phyloP scores from a whole-genome alignment of 164 flowering plant species.

The Berberis thunbergii region DNA sequence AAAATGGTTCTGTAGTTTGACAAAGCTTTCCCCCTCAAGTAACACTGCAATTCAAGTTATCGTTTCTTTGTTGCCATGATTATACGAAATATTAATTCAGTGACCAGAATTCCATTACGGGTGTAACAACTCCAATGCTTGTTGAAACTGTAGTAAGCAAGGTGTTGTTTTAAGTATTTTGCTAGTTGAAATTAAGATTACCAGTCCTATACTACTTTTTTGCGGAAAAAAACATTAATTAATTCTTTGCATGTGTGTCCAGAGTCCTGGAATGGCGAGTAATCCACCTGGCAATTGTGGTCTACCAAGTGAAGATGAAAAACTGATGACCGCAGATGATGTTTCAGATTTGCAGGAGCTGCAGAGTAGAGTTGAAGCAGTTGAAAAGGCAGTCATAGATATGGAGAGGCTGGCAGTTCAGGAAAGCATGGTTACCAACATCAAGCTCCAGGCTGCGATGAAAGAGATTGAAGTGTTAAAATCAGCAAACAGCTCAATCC shows the following conservation, averaged over 20 bases:
- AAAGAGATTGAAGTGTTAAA: constrained; percentile 30
- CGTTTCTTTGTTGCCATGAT: no score
- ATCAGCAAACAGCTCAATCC: constrained; percentile 11
- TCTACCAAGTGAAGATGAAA: constrained; percentile 13
- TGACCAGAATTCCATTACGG: no score
- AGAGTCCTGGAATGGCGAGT: background rate
- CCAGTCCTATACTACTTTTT: no score
- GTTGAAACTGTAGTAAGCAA: no score
- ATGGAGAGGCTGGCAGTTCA: constrained; percentile 23
- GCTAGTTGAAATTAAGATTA: no score
- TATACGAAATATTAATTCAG: no score
- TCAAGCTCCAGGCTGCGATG: constrained; percentile 22
- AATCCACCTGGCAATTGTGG: constrained; percentile 8
- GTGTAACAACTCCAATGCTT: no score
- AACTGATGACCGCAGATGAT: constrained; percentile 14
- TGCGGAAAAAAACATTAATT: background rate
- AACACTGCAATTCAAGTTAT: no score
- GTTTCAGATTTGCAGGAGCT: constrained; percentile 47
- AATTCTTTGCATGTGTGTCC: background rate
- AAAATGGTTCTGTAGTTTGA: no score
- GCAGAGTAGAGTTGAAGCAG: constrained; percentile 8
- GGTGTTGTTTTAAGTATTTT: no score
- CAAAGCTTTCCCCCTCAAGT: no score
- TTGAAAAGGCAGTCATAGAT: constrained; percentile 46
- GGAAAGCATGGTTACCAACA: constrained; percentile 15